Evolutionary conservation across 2,329 filamentous ascomycete species (phyloP), one percentile per base, ranked within the genome.

Genomic region (Amylocarpus encephaloides): DNA sequence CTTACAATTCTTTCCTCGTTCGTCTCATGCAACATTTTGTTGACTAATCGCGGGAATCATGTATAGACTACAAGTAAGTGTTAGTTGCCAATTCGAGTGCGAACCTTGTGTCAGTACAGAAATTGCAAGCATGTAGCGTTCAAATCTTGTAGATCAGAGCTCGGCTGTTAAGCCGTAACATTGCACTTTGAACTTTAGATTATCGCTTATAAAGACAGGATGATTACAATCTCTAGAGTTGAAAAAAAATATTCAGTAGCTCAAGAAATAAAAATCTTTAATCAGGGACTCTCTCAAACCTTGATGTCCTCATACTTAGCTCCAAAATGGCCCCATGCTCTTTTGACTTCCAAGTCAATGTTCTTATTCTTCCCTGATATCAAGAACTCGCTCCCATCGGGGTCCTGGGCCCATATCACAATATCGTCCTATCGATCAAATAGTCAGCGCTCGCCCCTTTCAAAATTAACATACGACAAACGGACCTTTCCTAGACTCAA

Each of bases 401-500:
- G 42, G 39, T 51, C 44, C 11, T 51, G 39, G 9, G 53, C 6
- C 33, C 56, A 61, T 13, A 49, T 46, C 2, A 56, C 55, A 35
- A 39, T 34, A 5, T 56, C 52, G 18, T 53, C 42, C 50, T 50
- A 33, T 26, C 36, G 18, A 32, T 15, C 13, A 22, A n/a, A 22
- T 33, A 26, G 34, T 50, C 11, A 45, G 38, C 26, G 35, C 11
- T 30, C 32, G 22, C n/a, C 12, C 40, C 1, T 10, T n/a, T 11
- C 22, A n/a, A 19, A 15, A 11, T 13, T 12, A 3, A 13, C 26
- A 5, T 35, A 2, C 16, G 9, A n/a, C n/a, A 18, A 18, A 15
- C 48, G 15, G 48, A 56, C 49, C 56, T 60, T 55, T 39, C 70
- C 70, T 13, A 72, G 51, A 2, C 68, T 72, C 53, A 73, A 54